Evolutionary conservation across 495 filamentous ascomycete species (phyloP).

Genomic region (Friedmanniomyces endolithicus): DNA sequence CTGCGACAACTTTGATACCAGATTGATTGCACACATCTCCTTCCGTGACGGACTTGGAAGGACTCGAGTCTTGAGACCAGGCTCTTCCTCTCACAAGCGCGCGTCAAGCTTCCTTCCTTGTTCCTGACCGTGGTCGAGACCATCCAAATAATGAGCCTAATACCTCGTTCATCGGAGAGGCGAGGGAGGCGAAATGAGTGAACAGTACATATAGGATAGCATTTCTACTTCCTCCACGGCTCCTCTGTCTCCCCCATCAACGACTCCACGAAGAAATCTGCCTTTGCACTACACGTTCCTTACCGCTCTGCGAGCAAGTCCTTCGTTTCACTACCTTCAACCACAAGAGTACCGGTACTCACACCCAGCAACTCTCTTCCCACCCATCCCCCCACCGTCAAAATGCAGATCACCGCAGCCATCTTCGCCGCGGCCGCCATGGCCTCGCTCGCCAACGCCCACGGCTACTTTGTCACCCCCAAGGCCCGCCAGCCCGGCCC

Average conservation of each 20-base stretch:
- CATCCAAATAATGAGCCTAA: neutral
- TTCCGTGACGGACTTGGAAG: neutral
- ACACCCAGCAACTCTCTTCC: neutral
- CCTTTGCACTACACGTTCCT: neutral
- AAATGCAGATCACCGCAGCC: slow-evolving; percentile 13
- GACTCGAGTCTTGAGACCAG: neutral
- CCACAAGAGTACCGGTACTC: slow-evolving; percentile 4
- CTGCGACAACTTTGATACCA: neutral
- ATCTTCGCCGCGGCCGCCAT: slow-evolving; percentile 35
- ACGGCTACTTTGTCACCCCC: slow-evolving; percentile 51
- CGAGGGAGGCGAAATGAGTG: neutral
- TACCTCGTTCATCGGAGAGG: neutral
- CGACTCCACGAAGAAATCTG: neutral
- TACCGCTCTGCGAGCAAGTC: slow-evolving; percentile 12
- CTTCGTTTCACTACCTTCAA: slow-evolving; percentile 2
- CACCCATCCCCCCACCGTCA: neutral
- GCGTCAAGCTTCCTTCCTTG: neutral
- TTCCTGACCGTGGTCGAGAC: too few species aligned
- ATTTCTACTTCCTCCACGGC: neutral
- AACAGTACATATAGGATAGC: neutral
- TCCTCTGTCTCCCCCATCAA: neutral
- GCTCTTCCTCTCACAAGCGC: neutral
- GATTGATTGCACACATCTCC: neutral
- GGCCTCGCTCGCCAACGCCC: slow-evolving; percentile 42
- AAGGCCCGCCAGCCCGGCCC: slow-evolving; percentile 46